A percentile compares a stretch with the other conserved stretches of the same genome.
These are phyloP conservation scores for Conticribra weissflogii DNA, from an alignment of 108 stramenopile genomes.

Conservation along the genomic window DNA sequence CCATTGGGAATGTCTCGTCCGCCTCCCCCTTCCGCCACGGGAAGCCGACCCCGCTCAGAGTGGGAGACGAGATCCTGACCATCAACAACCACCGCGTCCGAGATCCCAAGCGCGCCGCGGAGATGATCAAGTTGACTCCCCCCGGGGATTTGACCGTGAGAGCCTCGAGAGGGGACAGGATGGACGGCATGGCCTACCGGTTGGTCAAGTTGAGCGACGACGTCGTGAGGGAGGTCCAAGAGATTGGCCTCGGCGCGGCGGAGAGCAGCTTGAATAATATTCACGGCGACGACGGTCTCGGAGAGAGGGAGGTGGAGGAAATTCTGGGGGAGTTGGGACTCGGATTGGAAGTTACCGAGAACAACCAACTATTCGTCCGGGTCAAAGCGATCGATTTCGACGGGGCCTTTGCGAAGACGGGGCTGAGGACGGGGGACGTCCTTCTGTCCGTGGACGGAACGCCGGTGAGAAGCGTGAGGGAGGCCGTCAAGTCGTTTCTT, in stretches of 20 bases:
- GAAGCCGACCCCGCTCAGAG: no score
- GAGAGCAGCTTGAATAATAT: no score
- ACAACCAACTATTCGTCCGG: not conserved
- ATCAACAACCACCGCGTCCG: conserved; percentile 18
- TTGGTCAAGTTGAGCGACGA: not conserved
- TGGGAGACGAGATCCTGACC: conserved; percentile 17
- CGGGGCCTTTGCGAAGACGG: conserved; percentile 9
- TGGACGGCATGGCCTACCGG: conserved; percentile 7
- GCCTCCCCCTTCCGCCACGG: conserved; percentile 3
- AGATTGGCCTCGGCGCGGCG: no score
- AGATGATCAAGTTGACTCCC: conserved; percentile 14
- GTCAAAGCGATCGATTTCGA: not conserved
- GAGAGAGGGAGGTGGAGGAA: not conserved
- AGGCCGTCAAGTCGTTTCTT: not conserved
- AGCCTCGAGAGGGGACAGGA: not conserved
- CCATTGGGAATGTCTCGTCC: not conserved
- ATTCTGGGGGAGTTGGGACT: conserved; percentile 6
- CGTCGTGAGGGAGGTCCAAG: no score
- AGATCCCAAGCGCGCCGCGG: conserved; percentile 15
- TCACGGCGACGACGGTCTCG: not conserved
- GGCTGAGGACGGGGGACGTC: conserved; percentile 19
- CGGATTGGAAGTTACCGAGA: not conserved
- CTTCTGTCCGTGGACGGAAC: conserved; percentile 18
- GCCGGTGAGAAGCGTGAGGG: conserved; percentile 4
- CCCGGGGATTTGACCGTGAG: conserved; percentile 12